Base-by-base conservation (phyloP, 2,329 filamentous ascomycete genomes). In the Calycina herbarum region DNA sequence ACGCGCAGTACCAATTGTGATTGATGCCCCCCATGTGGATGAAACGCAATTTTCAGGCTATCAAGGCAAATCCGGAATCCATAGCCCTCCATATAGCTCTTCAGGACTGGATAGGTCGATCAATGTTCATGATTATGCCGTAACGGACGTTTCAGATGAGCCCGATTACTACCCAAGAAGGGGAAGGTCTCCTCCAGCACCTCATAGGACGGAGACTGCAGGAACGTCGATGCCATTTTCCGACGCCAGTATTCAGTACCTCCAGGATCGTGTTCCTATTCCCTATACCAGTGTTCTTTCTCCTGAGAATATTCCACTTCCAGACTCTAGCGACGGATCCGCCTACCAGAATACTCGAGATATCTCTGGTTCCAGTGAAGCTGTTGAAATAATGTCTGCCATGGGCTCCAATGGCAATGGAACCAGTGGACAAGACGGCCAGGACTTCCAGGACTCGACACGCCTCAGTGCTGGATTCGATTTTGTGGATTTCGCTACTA, bases 121-220 rank as follows among this genome's bases (percentile, higher is more conserved):
- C 29, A 66, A 69, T 40, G 67, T 69, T 29, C 69, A 71, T 66
- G 68, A 71, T 31, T 75, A 74, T 62, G 72, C 72, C 7, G 64
- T 68, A 15, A 73, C 69, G 8, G 72, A 74, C 29, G 67, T 69
- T 20, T 71, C 70, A 31, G 71, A 69, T 38, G 72, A 73, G 40
- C 61, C 61, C 20, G 70, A 73, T 24, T 71, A 70, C 57, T 73
- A 70, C 57, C 73, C 72, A 4, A 66, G 68, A 24, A 66, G 74
- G 67, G 75, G 75, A n/a, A 70, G 74, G 64, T 75, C 74, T 54
- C 74, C 73, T 56, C 70, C 74, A 64, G 74, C 74, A 58, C 74
- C 73, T 54, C 67, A 73, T 35, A 67, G 68, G 38, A 40, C 17
- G 17, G 60, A 59, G 15, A 59, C 51, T 20, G 57, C 57, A 27